phyloP scores from a whole-genome alignment of 192 early-diverging fungal species.

The Coemansia sp. region DNA sequence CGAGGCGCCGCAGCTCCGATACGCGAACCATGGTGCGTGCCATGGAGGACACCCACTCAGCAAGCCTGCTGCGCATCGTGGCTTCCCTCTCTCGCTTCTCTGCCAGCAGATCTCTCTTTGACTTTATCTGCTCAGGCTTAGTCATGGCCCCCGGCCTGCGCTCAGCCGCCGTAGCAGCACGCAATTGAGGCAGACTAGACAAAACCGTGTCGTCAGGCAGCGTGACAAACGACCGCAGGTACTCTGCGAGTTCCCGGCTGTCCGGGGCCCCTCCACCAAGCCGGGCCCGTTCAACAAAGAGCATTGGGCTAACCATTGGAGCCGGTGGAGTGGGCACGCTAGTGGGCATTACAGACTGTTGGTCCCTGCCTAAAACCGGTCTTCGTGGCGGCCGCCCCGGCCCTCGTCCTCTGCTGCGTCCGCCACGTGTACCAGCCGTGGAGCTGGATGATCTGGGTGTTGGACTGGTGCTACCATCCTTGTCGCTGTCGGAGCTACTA shows the following conservation, averaged over 20 bases:
- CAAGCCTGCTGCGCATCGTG: slow-evolving; percentile 9
- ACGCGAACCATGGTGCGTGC: slow-evolving; percentile 34
- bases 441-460: background rate
- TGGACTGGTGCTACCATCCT: background rate
- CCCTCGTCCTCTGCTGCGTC: slow-evolving; percentile 2
- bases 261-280: background rate
- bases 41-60: slow-evolving; percentile 20
- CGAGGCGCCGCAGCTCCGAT: slow-evolving; percentile 32
- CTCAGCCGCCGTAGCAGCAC: slow-evolving; percentile 1
- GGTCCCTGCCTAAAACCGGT: background rate
- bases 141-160: slow-evolving; percentile 24
- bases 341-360: background rate
- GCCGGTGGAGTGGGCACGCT: background rate
- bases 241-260: slow-evolving; percentile 8
- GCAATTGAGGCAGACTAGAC: slow-evolving; percentile 10
- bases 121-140: slow-evolving; percentile 4
- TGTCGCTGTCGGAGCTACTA: background rate
- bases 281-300: slow-evolving; percentile 11
- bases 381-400: slow-evolving; percentile 1
- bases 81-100: slow-evolving; percentile 1
- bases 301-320: slow-evolving; percentile 1
- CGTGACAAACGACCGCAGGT: slow-evolving; percentile 33
- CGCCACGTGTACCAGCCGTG: background rate
- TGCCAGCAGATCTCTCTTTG: slow-evolving; percentile 5
- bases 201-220: slow-evolving; percentile 34